phyloP scores from a whole-genome alignment of 345 rosid genomes.

The Populus pruinosa region DNA sequence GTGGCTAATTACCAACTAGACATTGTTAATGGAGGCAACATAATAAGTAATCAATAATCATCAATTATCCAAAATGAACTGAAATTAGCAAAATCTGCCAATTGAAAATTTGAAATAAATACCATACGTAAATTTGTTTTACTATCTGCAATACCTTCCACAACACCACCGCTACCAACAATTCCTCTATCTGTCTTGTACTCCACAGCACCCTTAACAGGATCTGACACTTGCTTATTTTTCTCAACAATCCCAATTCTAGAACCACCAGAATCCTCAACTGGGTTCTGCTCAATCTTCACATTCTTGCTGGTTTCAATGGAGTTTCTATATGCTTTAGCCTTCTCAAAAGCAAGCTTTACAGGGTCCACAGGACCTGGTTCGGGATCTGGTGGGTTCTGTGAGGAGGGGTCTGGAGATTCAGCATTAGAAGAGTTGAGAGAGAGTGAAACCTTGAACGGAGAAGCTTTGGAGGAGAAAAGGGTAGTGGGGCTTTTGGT shows the following conservation, averaged over 20 bases:
- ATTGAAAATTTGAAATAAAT: background rate
- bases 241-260: background rate
- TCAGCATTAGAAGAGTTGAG: conserved; percentile 24
- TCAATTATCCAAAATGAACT: background rate
- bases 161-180: conserved; percentile 5
- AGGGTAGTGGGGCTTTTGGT: conserved; percentile 23
- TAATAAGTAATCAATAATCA: too few species aligned
- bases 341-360: conserved; percentile 70
- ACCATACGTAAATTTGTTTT: conserved; percentile 33
- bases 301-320: background rate
- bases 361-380: conserved; percentile 45
- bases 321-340: conserved; percentile 47
- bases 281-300: background rate
- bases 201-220: conserved; percentile 43
- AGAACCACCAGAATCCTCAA: conserved; percentile 4
- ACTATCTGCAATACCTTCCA: conserved; percentile 10
- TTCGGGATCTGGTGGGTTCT: conserved; percentile 18
- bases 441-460: conserved; percentile 32
- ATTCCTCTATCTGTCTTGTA: conserved; percentile 37
- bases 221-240: conserved; percentile 22
- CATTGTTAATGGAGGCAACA: too few species aligned
- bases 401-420: conserved; percentile 20
- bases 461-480: conserved; percentile 26
- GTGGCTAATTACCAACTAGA: too few species aligned
- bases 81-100: background rate